A percentile compares a stretch with the other conserved stretches of the same genome.
Evolutionary conservation across 2,329 filamentous ascomycete species (phyloP).

Genomic region (Botryotinia convoluta): DNA sequence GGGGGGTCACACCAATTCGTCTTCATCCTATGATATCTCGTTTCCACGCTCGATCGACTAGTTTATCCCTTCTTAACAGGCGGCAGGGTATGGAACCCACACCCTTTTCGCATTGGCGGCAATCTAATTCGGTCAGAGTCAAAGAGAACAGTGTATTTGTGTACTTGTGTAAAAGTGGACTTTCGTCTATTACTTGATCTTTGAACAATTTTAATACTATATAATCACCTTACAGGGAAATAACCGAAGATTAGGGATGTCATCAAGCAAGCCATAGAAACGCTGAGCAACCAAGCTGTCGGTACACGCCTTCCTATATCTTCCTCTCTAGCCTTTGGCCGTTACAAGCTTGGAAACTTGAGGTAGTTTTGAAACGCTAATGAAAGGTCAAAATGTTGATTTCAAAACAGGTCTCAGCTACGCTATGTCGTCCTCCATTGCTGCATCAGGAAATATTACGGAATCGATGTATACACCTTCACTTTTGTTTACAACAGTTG

Average conservation of each 20-base stretch:
- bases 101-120: constrained; percentile 1
- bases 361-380: constrained; percentile 5
- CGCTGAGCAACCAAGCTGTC: constrained; percentile 14
- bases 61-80: background rate
- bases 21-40: constrained; percentile 9
- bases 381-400: constrained; percentile 15
- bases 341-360: background rate
- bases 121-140: constrained; percentile 4
- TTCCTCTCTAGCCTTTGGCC: constrained; percentile 6
- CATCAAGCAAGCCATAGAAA: constrained; percentile 13
- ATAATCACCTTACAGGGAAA: constrained; percentile 9
- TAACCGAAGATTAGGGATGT: constrained; percentile 10
- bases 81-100: constrained; percentile 2
- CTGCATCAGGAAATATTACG: background rate
- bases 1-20: background rate
- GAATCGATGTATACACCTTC: constrained; percentile 12
- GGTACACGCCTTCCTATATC: constrained; percentile 1
- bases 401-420: constrained; percentile 14
- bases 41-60: constrained; percentile 2
- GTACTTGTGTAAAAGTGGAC: constrained; percentile 13
- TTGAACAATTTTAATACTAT: background rate
- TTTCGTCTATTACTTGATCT: background rate
- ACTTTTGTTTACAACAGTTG: background rate
- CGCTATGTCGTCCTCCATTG: constrained; percentile 12
- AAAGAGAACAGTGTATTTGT: constrained; percentile 1